A percentile compares a stretch with the other conserved stretches of the same genome.
Evolutionary conservation across 768 basidiomycete species (phyloP).

Genomic region (Dictyophora rubrovolvata): DNA sequence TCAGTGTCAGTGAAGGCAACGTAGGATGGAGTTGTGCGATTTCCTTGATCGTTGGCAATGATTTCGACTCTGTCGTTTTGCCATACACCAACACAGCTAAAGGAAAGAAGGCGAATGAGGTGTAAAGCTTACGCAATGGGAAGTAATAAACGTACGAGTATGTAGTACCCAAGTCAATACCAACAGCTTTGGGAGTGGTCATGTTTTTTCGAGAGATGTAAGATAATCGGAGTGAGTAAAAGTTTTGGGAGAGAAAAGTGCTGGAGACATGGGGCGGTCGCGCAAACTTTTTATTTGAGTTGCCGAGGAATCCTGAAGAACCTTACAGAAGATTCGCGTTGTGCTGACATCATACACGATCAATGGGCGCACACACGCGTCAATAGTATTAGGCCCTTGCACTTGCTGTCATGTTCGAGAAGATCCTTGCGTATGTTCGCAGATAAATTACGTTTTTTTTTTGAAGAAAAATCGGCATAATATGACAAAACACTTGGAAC

Average conservation of each 20-base stretch:
- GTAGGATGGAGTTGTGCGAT: slow-evolving; percentile 93
- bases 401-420: not conserved
- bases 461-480: not conserved
- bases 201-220: slow-evolving; percentile 11
- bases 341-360: slow-evolving; percentile 8
- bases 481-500: not conserved
- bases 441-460: not conserved
- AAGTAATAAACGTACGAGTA: slow-evolving; percentile 57
- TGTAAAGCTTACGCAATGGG: slow-evolving; percentile 8
- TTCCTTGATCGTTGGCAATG: slow-evolving; percentile 92
- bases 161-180: slow-evolving; percentile 88
- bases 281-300: slow-evolving; percentile 7
- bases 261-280: not conserved
- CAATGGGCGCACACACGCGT: not conserved
- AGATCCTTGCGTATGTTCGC: not conserved
- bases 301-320: slow-evolving; percentile 5
- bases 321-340: slow-evolving; percentile 5
- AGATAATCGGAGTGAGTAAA: slow-evolving; percentile 29
- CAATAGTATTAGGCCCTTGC: not conserved
- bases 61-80: slow-evolving; percentile 99
- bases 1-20: slow-evolving; percentile 92
- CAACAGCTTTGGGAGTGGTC: slow-evolving; percentile 67
- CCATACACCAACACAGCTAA: slow-evolving; percentile 98
- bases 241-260: not conserved
- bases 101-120: slow-evolving; percentile 13